phyloP scores from a whole-genome alignment of 108 stramenopile species.

The Seminavis robusta region DNA sequence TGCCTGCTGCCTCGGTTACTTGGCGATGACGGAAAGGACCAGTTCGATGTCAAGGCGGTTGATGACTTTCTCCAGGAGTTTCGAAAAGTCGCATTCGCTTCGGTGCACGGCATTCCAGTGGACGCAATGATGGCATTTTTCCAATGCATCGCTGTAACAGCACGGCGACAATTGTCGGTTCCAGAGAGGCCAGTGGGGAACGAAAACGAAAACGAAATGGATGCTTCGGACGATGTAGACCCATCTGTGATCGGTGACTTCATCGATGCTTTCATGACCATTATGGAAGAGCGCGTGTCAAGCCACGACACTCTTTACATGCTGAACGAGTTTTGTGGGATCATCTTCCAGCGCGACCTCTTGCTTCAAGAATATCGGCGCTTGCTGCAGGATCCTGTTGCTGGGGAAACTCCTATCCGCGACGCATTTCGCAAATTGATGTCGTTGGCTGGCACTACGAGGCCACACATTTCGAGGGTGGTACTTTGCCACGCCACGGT shows the following conservation, averaged over 20 bases:
- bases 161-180: slow-evolving; percentile 20
- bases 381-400: slow-evolving; percentile 13
- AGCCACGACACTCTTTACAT: slow-evolving; percentile 50
- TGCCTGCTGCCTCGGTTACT: slow-evolving; percentile 9
- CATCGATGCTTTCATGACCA: slow-evolving; percentile 48
- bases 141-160: slow-evolving; percentile 31
- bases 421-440: slow-evolving; percentile 63
- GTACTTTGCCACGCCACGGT: slow-evolving; percentile 53
- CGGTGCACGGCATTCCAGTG: slow-evolving; percentile 53
- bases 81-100: slow-evolving; percentile 29
- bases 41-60: slow-evolving; percentile 8
- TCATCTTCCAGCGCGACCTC: slow-evolving; percentile 57
- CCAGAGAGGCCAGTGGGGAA: background rate
- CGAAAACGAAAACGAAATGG: slow-evolving; percentile 7
- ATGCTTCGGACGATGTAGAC: slow-evolving; percentile 19
- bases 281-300: slow-evolving; percentile 39
- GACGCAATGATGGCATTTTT: slow-evolving; percentile 64
- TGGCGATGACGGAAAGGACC: too few relatives aligned
- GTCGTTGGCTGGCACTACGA: slow-evolving; percentile 44
- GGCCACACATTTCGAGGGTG: slow-evolving; percentile 52
- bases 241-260: slow-evolving; percentile 27
- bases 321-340: slow-evolving; percentile 67
- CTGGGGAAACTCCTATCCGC: slow-evolving; percentile 43
- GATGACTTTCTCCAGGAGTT: slow-evolving; percentile 14
- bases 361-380: slow-evolving; percentile 54